phyloP scores from a whole-genome alignment of 371 early-diverging fungal genomes.

The Mortierella polycephala region DNA sequence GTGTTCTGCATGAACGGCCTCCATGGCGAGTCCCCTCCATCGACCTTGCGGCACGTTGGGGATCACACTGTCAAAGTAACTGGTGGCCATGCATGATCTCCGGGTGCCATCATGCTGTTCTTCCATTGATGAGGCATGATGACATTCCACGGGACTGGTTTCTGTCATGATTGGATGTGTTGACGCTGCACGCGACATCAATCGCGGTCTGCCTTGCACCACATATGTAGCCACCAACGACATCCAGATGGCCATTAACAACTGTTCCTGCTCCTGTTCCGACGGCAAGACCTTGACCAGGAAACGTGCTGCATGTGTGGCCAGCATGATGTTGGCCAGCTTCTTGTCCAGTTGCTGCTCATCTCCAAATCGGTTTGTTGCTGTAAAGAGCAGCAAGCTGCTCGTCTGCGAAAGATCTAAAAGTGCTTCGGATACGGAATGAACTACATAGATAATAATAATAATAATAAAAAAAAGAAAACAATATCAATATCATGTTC shows the following conservation, averaged over 20 bases:
- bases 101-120: conserved; percentile 5
- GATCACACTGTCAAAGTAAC: conserved; percentile 1
- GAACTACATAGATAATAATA: conserved; percentile 14
- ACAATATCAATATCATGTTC: neutral
- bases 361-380: conserved; percentile 42
- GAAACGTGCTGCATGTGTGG: conserved; percentile 43
- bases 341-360: conserved; percentile 45
- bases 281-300: conserved; percentile 29
- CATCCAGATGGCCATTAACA: conserved; percentile 49
- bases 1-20: conserved; percentile 44
- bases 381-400: conserved; percentile 38
- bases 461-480: neutral
- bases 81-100: conserved; percentile 1
- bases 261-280: conserved; percentile 24
- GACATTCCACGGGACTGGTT: conserved; percentile 5
- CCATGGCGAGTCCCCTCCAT: conserved; percentile 24
- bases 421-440: conserved; percentile 34
- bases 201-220: conserved; percentile 35
- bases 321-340: conserved; percentile 35
- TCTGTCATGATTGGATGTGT: conserved; percentile 19
- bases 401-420: conserved; percentile 43
- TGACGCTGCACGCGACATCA: conserved; percentile 1
- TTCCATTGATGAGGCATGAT: neutral
- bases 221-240: conserved; percentile 45
- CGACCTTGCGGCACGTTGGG: conserved; percentile 5